Base-by-base conservation (phyloP, 768 basidiomycete species). In the Hygrocybe punicea region DNA sequence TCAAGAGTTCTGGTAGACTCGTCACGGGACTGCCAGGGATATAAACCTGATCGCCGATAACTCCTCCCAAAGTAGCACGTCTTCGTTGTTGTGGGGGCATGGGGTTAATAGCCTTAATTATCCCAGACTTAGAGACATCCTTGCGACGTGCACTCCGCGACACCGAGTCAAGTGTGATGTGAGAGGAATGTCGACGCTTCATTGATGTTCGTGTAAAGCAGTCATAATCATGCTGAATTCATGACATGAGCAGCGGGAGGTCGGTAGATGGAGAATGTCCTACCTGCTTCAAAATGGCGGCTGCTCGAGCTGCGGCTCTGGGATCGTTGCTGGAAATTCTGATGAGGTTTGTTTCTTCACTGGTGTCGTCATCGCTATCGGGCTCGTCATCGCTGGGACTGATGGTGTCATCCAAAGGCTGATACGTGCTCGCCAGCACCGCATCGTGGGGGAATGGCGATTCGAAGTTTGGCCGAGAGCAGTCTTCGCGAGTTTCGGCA, bases 271-370 rank as follows among this genome's bases (percentile, higher is more conserved):
- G 47, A 21, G 51, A 44, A 53, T 33, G n/a, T 69, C 83, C n/a
- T 49, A 91, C 92, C 78, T 91, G 81, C 71, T 89, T 93, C 63
- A 97, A 76, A 57, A 97, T 94, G 0, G 94, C 94, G 34, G 91
- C 93, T n/a, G 93, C 94, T 48, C 91, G 76, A 2, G 93, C 94
- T 46, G 94, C 94, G 16, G 91, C 91, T 57, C 80, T 78, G 2
- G 94, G 90, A 69, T 96, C 90, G 19, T 84, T 82, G 57, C 90
- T 92, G 2, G 86, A 86, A 59, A 96, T 89, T 73, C 90, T 87
- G 60, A 97, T 84, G 5, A 95, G 74, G n/a, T 81, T 81, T 13
- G 75, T 70, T 49, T 83, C 81, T 16, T 70, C 63, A 7, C 77
- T 75, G n/a, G n/a, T n/a, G 4, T 73, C 73, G 45, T 75, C 75